Evolutionary conservation across 148 eudicot species (phyloP), one percentile per base, ranked within the genome.

Genomic region (Cornus controversa): DNA sequence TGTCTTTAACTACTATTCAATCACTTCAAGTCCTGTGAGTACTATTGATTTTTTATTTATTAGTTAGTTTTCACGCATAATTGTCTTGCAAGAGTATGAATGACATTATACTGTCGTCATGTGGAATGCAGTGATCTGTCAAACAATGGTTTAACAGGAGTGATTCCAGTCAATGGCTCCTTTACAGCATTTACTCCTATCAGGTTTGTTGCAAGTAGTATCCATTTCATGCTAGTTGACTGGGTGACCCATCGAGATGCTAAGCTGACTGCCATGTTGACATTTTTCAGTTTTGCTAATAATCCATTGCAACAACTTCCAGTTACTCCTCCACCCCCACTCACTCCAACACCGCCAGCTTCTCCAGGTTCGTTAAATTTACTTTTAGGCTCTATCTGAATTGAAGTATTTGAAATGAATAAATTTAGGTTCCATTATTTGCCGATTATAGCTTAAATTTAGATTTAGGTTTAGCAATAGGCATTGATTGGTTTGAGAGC

Each of bases 21-120:
- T 42, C 93, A 69, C 83, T 94, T 70, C 89, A 89, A 92, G 89
- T 87, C 72, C 94, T 94, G 98, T 92, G 83, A 89, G 98, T 86
- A 79, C 74, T 45, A 68, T 29, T 62, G 24, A 9, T 60, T 22
- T 67, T 37, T 45, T 74, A 16, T 40, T 26, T 65, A 45, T 60
- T 72, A 67, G 18, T 22, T 10, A 36, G 25, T 40, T 54, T 70
- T 74, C 10, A 27, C 53, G 36, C 27, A 53, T 5, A 64, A 42
- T 24, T 5, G 8, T 54, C 54, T 37, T 14, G 40, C 14, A 60
- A 69, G 47, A 74, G 24, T 60, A 60, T n/a, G 64, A 60, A 45
- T 69, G 76, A 50, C 11, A 10, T 25, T 63, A 8, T 54, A 45
- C 63, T 60, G 72, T 58, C 67, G 47, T 29, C 14, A 40, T 83